Conservation (phyloP, 306 rosid species). For the Cucumis cinereus region DNA sequence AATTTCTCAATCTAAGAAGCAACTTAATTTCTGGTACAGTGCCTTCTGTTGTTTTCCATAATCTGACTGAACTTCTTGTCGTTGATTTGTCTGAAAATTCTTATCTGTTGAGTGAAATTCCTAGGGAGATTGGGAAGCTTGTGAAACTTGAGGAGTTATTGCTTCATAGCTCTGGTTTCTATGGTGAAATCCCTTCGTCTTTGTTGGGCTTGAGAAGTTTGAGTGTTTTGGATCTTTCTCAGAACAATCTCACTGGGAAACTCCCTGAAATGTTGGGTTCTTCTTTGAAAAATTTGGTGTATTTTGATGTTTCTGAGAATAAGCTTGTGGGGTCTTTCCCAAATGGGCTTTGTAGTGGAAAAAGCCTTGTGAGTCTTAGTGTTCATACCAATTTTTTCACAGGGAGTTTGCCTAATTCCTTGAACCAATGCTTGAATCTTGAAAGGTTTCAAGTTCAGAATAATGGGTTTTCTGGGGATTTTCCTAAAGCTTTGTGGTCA, state of each 20-base stretch:
- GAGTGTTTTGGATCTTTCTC: slow-evolving; percentile 65
- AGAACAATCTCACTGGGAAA: slow-evolving; percentile 67
- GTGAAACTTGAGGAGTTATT: slow-evolving; percentile 46
- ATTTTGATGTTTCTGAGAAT: slow-evolving; percentile 80
- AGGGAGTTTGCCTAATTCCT: slow-evolving; percentile 49
- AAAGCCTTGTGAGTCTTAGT: slow-evolving; percentile 42
- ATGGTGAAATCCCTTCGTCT: slow-evolving; percentile 68
- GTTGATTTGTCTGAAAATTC: slow-evolving; percentile 81
- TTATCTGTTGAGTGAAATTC: slow-evolving; percentile 70
- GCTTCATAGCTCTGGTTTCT: slow-evolving; percentile 71
- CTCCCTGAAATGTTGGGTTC: slow-evolving; percentile 40
- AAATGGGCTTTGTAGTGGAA: slow-evolving; percentile 46
- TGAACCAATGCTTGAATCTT: slow-evolving; percentile 52
- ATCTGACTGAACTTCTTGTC: slow-evolving; percentile 54
- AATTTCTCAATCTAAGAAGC: slow-evolving; percentile 52
- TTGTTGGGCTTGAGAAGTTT: slow-evolving; percentile 41
- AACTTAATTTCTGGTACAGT: slow-evolving; percentile 71
- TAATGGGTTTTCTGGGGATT: slow-evolving; percentile 68
- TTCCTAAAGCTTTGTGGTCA: slow-evolving; percentile 64
- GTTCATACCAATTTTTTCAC: slow-evolving; percentile 60
- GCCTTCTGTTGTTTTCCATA: slow-evolving; percentile 42
- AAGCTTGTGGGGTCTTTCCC: slow-evolving; percentile 70
- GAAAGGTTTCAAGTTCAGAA: slow-evolving; percentile 92
- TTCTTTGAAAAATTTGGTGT: slow-evolving; percentile 66
- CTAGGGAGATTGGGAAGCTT: slow-evolving; percentile 57